A percentile compares a stretch with the other conserved stretches of the same genome.
Conservation (phyloP, 805 yeast genomes). For the Spathaspora arborariae region DNA sequence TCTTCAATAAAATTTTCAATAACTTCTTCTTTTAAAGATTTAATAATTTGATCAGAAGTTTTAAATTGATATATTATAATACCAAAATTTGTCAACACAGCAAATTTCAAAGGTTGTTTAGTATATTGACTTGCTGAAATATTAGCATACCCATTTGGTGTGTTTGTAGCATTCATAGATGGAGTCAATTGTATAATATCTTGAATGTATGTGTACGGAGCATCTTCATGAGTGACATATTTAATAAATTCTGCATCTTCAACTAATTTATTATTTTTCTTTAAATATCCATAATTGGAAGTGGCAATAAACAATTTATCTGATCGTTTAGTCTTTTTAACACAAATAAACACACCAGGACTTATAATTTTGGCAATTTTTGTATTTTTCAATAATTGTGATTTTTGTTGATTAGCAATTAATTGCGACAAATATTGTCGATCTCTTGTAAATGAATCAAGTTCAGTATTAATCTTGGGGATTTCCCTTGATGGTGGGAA, state of each 20-base stretch:
- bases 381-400: conserved; percentile 59
- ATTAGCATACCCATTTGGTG: conserved; percentile 82
- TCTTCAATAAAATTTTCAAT: conserved; percentile 67
- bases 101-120: conserved; percentile 62
- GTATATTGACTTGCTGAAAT: conserved; percentile 84
- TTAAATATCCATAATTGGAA: conserved; percentile 81
- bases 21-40: conserved; percentile 61
- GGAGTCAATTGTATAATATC: conserved; percentile 71
- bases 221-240: conserved; percentile 17
- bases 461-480: conserved; percentile 36
- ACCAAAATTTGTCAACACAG: conserved; percentile 77
- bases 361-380: conserved; percentile 60
- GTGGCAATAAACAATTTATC: conserved; percentile 67
- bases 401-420: conserved; percentile 39
- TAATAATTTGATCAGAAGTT: conserved; percentile 76
- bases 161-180: conserved; percentile 64
- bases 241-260: conserved; percentile 77
- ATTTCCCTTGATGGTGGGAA: conserved; percentile 61
- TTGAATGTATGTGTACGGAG: conserved; percentile 45
- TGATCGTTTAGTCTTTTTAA: conserved; percentile 42
- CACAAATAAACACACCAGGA: conserved; percentile 84
- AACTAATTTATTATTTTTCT: conserved; percentile 63
- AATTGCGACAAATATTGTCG: conserved; percentile 38
- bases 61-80: conserved; percentile 72
- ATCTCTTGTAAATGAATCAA: conserved; percentile 39